Conservation (phyloP, 331 rosid species). For the Rhamnella rubrinervis region DNA sequence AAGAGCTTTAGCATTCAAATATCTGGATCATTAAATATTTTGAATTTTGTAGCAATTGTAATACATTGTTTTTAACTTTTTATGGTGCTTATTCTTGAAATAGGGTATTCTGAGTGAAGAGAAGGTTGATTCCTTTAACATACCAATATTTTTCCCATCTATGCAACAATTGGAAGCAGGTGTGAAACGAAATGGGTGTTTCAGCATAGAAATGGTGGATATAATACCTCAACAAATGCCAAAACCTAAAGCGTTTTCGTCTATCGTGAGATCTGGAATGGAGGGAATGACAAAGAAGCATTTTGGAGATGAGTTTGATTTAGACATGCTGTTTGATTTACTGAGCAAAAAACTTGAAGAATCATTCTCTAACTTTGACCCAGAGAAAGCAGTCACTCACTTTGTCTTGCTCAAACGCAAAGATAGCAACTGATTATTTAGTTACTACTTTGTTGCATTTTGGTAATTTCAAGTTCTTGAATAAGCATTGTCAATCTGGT, state of each 20-base stretch:
- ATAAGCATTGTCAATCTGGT: no score
- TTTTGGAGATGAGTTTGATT: constrained; percentile 6
- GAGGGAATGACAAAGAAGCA: not conserved
- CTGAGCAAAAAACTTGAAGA: constrained; percentile 1
- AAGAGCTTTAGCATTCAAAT: no score
- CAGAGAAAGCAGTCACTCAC: not conserved
- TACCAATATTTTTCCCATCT: not conserved
- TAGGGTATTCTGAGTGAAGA: constrained; percentile 15
- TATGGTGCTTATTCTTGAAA: not conserved
- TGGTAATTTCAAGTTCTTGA: no score
- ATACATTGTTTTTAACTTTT: not conserved
- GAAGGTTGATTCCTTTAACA: constrained; percentile 10
- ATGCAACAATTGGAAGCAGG: constrained; percentile 8
- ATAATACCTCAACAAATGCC: not conserved
- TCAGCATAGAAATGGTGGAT: constrained; percentile 21
- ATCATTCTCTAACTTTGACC: not conserved
- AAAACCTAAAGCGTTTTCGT: not conserved
- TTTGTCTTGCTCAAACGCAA: constrained; percentile 17
- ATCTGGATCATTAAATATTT: no score
- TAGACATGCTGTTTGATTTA: constrained; percentile 7
- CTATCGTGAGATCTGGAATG: constrained; percentile 3
- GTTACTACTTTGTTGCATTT: no score
- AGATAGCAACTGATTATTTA: not conserved
- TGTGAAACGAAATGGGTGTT: constrained; percentile 18
- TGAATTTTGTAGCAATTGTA: no score